Conservation (phyloP, 371 early-diverging fungal species). For the Syncephalis plumigaleata region DNA sequence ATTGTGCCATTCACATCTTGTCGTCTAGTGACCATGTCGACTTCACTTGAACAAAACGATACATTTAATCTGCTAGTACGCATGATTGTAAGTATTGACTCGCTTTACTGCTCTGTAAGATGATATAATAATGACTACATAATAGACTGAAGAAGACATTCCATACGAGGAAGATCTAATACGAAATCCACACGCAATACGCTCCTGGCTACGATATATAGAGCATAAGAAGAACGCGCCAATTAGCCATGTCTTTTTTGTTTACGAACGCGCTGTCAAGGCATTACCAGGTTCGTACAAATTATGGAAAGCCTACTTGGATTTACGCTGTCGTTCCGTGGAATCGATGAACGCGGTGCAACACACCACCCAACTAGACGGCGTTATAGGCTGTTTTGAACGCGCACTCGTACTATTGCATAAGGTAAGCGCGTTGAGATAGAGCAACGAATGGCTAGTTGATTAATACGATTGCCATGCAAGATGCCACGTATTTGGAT, state of each 20-base stretch:
- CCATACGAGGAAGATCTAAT: constrained; percentile 85
- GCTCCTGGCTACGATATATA: constrained; percentile 78
- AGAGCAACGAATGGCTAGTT: not conserved
- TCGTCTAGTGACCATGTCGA: too few relatives aligned
- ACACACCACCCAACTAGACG: constrained; percentile 33
- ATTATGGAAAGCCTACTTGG: constrained; percentile 86
- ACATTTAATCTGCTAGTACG: too few relatives aligned
- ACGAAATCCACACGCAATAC: constrained; percentile 63
- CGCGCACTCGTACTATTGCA: constrained; percentile 70
- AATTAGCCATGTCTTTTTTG: constrained; percentile 17
- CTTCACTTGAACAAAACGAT: too few relatives aligned
- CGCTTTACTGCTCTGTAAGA: too few relatives aligned
- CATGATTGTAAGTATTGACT: too few relatives aligned
- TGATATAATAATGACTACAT: not conserved
- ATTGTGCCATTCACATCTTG: too few relatives aligned
- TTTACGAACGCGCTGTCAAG: constrained; percentile 78
- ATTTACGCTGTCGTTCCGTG: constrained; percentile 35
- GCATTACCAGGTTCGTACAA: constrained; percentile 88
- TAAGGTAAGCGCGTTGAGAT: constrained; percentile 32
- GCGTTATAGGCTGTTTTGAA: constrained; percentile 63
- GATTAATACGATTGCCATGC: not conserved
- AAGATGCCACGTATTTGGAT: constrained; percentile 77
- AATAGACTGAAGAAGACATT: constrained; percentile 42
- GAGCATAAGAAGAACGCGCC: constrained; percentile 55
- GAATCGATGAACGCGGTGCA: constrained; percentile 23